phyloP scores from a whole-genome alignment of 768 basidiomycete genomes.

The Termitomyces sp. region DNA sequence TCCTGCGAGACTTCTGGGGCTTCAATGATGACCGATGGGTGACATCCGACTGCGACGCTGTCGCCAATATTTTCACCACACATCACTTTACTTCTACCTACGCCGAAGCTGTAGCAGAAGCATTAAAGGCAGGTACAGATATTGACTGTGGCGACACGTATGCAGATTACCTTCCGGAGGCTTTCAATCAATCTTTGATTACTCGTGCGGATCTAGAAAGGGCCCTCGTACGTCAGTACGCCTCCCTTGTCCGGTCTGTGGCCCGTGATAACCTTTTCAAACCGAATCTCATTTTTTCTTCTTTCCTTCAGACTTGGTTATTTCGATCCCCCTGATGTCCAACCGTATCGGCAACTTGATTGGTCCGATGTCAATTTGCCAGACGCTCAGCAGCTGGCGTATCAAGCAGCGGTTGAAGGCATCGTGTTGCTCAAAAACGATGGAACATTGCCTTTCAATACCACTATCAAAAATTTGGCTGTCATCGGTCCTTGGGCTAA shows the following conservation, averaged over 20 bases:
- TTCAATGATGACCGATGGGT: slow-evolving; percentile 50
- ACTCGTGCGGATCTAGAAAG: slow-evolving; percentile 35
- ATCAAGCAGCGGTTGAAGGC: slow-evolving; percentile 46
- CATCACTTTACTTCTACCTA: slow-evolving; percentile 42
- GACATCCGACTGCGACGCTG: slow-evolving; percentile 52
- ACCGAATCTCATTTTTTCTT: neutral
- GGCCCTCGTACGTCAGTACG: slow-evolving; percentile 41
- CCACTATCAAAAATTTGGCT: slow-evolving; percentile 41
- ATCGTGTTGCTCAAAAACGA: slow-evolving; percentile 63
- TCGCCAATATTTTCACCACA: slow-evolving; percentile 43
- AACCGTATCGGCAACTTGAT: slow-evolving; percentile 46
- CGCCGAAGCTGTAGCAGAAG: slow-evolving; percentile 42
- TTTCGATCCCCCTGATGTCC: slow-evolving; percentile 43
- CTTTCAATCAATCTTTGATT: slow-evolving; percentile 42
- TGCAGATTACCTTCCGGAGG: slow-evolving; percentile 35
- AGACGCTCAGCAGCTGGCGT: slow-evolving; percentile 41
- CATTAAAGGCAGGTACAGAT: slow-evolving; percentile 49
- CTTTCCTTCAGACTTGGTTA: slow-evolving; percentile 39
- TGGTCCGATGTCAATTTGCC: slow-evolving; percentile 46
- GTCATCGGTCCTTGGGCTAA: slow-evolving; percentile 57
- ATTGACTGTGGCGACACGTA: slow-evolving; percentile 50
- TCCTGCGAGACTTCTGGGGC: slow-evolving; percentile 47
- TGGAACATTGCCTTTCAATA: slow-evolving; percentile 47
- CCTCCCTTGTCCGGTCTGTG: slow-evolving; percentile 46
- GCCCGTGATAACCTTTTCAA: slow-evolving; percentile 2